Base-by-base conservation (phyloP, 129 eudicot species). In the Escallonia herrerae region DNA sequence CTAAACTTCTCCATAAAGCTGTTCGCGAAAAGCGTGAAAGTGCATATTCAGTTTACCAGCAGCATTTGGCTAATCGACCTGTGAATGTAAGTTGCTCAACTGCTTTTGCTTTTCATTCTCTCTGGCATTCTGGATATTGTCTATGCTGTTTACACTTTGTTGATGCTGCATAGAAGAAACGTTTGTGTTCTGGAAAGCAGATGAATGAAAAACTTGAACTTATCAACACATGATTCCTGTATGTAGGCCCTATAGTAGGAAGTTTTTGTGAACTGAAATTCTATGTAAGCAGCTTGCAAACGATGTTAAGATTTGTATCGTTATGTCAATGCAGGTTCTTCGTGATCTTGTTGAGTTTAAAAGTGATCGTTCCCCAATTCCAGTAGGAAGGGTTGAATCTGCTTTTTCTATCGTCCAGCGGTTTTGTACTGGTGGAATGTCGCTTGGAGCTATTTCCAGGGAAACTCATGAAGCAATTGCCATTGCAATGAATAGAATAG, bases 1-100 rank as follows among this genome's bases (percentile, higher is more conserved):
- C 99, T 64, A 94, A 94, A 77, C 74, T 94, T 79, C 95, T 94
- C 37, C 99, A 94, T 71, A 94, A 94, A 81, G 99, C 99, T 67
- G 97, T 94, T 61, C 87, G 99, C 58, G 85, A 94, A 78, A 89
- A 89, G 76, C 90, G 95, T 74, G 99, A 94, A 73, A 80, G 86
- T 70, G 97, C 99, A 39, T 94, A 89, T 75, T 71, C 97, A 66
- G 70, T 94, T 71, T 94, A 94, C 71, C 97, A 94, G 79, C 99
- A 94, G 69, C 97, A 94, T 79, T 84, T 94, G 83, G 96, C 97
- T 40, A 94, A 80, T 69, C 83, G 99, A 49, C 99, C 99, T 14
- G 89, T 94, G 51, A 94, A 89, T 73, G 99, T 94, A 81, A 80
- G 97, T 80, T 72, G 94, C 72, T 66, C 9, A 2, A 8, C 8